Percentiles rank a stretch among this genome's conserved stretches.
Conservation (phyloP, 2,329 filamentous ascomycete species). For the Nothophoma quercina region DNA sequence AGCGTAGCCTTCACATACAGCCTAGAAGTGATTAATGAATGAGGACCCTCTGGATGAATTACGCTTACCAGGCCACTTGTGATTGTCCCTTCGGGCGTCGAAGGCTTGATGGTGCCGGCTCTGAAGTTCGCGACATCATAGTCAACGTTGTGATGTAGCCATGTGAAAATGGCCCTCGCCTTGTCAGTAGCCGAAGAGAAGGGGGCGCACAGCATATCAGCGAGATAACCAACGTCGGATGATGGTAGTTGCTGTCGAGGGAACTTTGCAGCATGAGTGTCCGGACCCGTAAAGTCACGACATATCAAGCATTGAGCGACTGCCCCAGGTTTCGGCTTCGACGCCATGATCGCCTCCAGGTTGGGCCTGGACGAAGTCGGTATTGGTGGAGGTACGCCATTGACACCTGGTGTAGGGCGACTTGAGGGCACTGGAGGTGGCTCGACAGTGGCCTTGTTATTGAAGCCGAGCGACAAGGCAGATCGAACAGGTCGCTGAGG, state of each 20-base stretch:
- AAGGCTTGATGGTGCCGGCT: conserved; percentile 69
- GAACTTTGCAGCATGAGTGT: conserved; percentile 78
- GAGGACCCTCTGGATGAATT: neutral
- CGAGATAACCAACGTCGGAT: conserved; percentile 73
- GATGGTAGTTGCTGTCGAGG: conserved; percentile 77
- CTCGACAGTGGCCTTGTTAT: conserved; percentile 51
- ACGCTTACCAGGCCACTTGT: conserved; percentile 66
- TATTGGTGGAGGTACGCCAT: conserved; percentile 57
- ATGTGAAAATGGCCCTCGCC: conserved; percentile 89
- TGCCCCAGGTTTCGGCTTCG: conserved; percentile 44
- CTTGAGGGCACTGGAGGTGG: conserved; percentile 41
- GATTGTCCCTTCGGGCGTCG: conserved; percentile 76
- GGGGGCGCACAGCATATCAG: conserved; percentile 76
- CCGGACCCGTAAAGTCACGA: conserved; percentile 85
- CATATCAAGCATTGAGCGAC: conserved; percentile 73
- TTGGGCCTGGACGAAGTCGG: conserved; percentile 65
- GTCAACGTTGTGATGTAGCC: conserved; percentile 91
- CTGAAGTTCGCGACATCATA: conserved; percentile 88
- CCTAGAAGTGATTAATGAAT: conserved; percentile 44
- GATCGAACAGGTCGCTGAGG: conserved; percentile 50
- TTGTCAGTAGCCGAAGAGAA: conserved; percentile 89
- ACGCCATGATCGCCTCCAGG: conserved; percentile 62
- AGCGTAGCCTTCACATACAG: conserved; percentile 93
- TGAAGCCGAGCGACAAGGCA: conserved; percentile 58
- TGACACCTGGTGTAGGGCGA: conserved; percentile 24